phyloP scores from a whole-genome alignment of 164 flowering plant genomes.

The Platanus orientalis region DNA sequence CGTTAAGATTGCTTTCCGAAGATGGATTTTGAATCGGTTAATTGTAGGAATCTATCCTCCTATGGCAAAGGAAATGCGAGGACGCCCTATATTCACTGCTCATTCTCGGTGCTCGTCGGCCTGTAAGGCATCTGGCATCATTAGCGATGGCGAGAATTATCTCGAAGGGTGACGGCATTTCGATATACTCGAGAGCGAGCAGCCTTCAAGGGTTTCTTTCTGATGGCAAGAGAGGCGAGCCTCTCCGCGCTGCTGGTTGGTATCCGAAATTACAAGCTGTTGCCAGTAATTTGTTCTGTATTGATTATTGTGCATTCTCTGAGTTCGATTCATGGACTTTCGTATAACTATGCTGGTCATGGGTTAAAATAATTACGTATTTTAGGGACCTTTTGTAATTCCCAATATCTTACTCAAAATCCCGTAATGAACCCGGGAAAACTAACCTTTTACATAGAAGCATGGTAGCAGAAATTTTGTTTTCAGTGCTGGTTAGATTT shows the following conservation, averaged over 20 bases:
- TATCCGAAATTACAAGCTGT: background rate
- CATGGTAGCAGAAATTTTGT: too few relatives aligned
- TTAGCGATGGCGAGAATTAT: constrained; percentile 83
- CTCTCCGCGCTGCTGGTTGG: constrained; percentile 80
- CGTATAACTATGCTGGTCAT: background rate
- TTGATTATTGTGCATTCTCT: background rate
- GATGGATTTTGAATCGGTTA: background rate
- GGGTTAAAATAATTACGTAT: background rate
- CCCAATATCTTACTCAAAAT: too few relatives aligned
- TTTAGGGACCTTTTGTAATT: too few relatives aligned
- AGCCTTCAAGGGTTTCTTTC: constrained; percentile 91
- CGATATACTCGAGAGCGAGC: constrained; percentile 91
- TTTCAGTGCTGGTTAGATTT: too few relatives aligned
- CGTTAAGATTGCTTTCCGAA: background rate
- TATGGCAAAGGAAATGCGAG: constrained; percentile 97
- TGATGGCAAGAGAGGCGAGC: constrained; percentile 80
- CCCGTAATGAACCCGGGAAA: too few relatives aligned
- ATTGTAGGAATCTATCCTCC: constrained; percentile 71
- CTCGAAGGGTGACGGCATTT: constrained; percentile 74
- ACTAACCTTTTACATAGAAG: too few relatives aligned
- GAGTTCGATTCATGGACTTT: background rate
- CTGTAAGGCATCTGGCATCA: constrained; percentile 91
- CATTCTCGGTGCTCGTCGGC: constrained; percentile 80
- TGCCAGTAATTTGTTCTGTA: background rate
- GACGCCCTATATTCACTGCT: constrained; percentile 84